These are phyloP conservation scores for Mollisia scopiformis DNA, from an alignment of 2,329 filamentous ascomycete species.

Conservation along the genomic window DNA sequence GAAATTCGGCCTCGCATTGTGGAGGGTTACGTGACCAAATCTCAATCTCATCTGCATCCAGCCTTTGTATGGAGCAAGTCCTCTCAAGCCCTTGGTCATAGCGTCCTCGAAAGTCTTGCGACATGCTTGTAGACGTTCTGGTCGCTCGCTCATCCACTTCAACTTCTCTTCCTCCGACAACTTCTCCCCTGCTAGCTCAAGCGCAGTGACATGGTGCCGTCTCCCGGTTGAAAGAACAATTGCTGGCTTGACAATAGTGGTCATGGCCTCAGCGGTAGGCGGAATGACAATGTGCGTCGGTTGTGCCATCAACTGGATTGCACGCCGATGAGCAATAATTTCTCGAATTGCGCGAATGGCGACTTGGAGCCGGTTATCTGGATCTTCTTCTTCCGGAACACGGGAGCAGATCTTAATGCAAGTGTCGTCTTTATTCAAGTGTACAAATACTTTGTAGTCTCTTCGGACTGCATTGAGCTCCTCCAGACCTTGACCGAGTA, in stretches of 20 bases:
- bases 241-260: conserved; percentile 15
- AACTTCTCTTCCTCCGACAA: conserved; percentile 15
- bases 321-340: conserved; percentile 23
- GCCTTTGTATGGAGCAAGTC: conserved; percentile 27
- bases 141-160: conserved; percentile 22
- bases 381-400: conserved; percentile 5
- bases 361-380: conserved; percentile 8
- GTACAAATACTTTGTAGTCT: conserved; percentile 23
- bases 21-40: conserved; percentile 33
- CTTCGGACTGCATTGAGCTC: conserved; percentile 26
- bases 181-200: conserved; percentile 22
- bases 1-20: conserved; percentile 25
- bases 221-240: neutral
- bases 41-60: conserved; percentile 37
- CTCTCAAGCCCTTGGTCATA: conserved; percentile 23
- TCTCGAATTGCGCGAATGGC: conserved; percentile 28
- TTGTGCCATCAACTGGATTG: conserved; percentile 20
- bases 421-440: conserved; percentile 16
- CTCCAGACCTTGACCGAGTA: conserved; percentile 25
- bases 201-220: conserved; percentile 1
- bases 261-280: conserved; percentile 22
- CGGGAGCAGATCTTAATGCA: conserved; percentile 18
- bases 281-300: conserved; percentile 31
- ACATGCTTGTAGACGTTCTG: conserved; percentile 14
- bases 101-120: conserved; percentile 21